These are phyloP conservation scores for Fusarium heterosporum DNA, from an alignment of 2,329 filamentous ascomycete species.

Conservation along the genomic window DNA sequence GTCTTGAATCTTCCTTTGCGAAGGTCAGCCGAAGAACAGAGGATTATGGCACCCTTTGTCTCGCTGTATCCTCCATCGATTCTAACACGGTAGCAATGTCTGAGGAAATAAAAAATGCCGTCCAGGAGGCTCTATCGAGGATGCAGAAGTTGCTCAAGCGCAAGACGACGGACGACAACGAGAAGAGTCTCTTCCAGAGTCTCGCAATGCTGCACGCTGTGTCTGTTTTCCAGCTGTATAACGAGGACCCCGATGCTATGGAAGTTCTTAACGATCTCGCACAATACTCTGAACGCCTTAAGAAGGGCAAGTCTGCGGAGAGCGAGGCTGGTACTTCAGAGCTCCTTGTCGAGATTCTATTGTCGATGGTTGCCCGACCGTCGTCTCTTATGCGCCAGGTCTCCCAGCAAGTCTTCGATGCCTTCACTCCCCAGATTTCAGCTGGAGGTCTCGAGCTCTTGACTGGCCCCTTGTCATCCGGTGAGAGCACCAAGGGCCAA, in stretches of 20 bases:
- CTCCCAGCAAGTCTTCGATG: constrained; percentile 87
- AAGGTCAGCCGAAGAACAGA: constrained; percentile 66
- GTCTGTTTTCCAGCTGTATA: constrained; percentile 88
- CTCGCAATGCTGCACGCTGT: constrained; percentile 86
- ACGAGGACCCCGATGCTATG: constrained; percentile 87
- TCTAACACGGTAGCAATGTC: constrained; percentile 65
- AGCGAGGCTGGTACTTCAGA: constrained; percentile 71
- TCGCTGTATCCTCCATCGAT: constrained; percentile 66
- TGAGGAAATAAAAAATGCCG: constrained; percentile 64
- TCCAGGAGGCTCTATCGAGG: constrained; percentile 63
- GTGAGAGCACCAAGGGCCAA: constrained; percentile 86
- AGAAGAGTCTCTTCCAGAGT: constrained; percentile 65
- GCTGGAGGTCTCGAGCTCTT: constrained; percentile 75
- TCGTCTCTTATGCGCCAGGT: constrained; percentile 88
- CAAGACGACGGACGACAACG: constrained; percentile 51
- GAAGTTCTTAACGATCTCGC: constrained; percentile 85
- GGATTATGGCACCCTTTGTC: constrained; percentile 65
- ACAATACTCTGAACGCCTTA: constrained; percentile 76
- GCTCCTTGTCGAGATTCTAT: constrained; percentile 84
- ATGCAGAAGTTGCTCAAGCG: constrained; percentile 65
- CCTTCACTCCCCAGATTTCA: constrained; percentile 81
- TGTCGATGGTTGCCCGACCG: constrained; percentile 89
- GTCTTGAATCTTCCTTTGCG: constrained; percentile 69
- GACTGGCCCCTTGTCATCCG: constrained; percentile 77
- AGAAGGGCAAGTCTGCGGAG: constrained; percentile 59